Evolutionary conservation across 2,329 filamentous ascomycete genomes (phyloP).

Genomic region (Aureobasidium sp.): DNA sequence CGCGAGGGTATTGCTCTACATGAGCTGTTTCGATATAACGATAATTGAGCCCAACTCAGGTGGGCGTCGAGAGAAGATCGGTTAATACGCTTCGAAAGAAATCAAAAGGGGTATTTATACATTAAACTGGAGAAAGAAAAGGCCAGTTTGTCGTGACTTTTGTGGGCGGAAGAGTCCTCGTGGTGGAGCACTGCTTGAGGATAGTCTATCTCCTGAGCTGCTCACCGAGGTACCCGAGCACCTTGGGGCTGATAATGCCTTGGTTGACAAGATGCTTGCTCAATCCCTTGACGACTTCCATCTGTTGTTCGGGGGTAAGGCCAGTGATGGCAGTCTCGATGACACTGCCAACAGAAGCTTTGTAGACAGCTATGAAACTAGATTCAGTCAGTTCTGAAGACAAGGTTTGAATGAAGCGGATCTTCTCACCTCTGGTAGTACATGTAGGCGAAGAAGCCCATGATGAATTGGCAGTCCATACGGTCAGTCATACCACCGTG

Average conservation of each 20-base stretch:
- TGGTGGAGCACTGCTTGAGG: neutral
- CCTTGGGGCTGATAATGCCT: constrained; percentile 47
- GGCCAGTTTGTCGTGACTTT: constrained; percentile 7
- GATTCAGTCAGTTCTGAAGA: neutral
- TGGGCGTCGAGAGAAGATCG: neutral
- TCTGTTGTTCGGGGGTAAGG: constrained; percentile 78
- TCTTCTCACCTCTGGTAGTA: constrained; percentile 63
- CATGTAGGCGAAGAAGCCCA: constrained; percentile 97
- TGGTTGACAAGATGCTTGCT: constrained; percentile 58
- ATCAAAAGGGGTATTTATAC: constrained; percentile 11
- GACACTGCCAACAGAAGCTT: constrained; percentile 74
- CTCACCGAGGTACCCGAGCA: constrained; percentile 31
- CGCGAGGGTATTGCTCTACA: neutral
- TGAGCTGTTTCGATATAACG: neutral
- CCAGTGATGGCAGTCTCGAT: constrained; percentile 88
- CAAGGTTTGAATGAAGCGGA: too few species aligned
- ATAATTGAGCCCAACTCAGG: neutral
- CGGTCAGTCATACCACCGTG: constrained; percentile 97
- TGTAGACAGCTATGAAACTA: constrained; percentile 86
- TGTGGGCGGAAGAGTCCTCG: neutral
- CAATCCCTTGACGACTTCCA: constrained; percentile 62
- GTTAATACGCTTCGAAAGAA: neutral
- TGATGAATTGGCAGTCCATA: constrained; percentile 99
- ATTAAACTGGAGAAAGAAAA: constrained; percentile 2
- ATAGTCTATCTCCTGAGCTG: constrained; percentile 18